Percentiles rank a stretch among this genome's conserved stretches.
phyloP scores from a whole-genome alignment of 106 monocot genomes.

The Dendrobium officinale region DNA sequence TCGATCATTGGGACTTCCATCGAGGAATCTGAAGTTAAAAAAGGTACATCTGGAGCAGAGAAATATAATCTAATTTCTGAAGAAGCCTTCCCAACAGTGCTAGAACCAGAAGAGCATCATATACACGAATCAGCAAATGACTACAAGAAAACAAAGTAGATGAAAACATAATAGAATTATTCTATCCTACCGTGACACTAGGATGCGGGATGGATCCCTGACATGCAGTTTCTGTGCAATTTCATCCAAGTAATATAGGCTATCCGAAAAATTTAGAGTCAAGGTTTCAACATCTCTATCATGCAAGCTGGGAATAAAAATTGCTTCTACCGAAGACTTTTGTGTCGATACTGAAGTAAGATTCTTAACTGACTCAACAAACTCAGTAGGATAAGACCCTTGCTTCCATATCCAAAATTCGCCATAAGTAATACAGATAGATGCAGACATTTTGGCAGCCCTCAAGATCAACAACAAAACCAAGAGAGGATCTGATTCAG shows the following conservation, averaged over 20 bases:
- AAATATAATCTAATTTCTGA: conserved; percentile 89
- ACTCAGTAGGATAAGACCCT: conserved; percentile 30
- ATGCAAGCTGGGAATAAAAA: conserved; percentile 41
- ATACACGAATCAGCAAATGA: background rate
- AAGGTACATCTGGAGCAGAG: conserved; percentile 20
- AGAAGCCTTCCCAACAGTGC: conserved; percentile 81
- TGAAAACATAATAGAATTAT: background rate
- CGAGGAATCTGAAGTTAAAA: conserved; percentile 21
- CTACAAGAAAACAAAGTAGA: conserved; percentile 1
- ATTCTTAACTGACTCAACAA: conserved; percentile 23
- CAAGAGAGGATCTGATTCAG: conserved; percentile 62
- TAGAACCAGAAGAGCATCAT: conserved; percentile 25
- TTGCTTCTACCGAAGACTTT: conserved; percentile 26
- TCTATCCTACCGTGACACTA: conserved; percentile 63
- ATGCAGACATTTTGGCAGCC: conserved; percentile 47
- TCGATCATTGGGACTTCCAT: conserved; percentile 13
- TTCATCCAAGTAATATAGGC: conserved; percentile 70
- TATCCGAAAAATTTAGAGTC: conserved; percentile 33
- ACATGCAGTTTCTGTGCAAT: conserved; percentile 52
- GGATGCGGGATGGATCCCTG: conserved; percentile 55
- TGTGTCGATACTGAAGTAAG: conserved; percentile 12
- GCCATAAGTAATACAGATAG: conserved; percentile 26
- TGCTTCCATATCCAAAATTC: conserved; percentile 48
- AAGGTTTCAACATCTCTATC: conserved; percentile 39
- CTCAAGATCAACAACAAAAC: conserved; percentile 42